Evolutionary conservation across 1,139 yeast species (phyloP).

Genomic region (Kurtzmaniella quercitrusa): DNA sequence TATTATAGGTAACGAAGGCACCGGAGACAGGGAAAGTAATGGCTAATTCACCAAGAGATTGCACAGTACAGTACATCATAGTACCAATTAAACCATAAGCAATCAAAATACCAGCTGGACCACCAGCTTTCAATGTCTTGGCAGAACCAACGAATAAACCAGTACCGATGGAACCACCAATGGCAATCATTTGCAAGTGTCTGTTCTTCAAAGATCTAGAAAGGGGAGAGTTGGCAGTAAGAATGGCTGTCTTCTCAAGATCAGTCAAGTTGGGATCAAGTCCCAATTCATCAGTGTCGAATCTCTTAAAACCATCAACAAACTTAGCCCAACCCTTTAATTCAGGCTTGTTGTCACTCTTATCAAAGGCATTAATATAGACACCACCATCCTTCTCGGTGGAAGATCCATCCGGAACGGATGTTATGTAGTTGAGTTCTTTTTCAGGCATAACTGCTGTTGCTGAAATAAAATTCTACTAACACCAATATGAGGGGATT

Average conservation of each 20-base stretch:
- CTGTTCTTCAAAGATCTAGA: conserved; percentile 32
- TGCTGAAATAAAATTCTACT: neutral
- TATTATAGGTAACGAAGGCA: conserved; percentile 36
- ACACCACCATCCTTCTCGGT: conserved; percentile 41
- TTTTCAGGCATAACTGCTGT: conserved; percentile 34
- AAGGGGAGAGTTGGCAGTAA: conserved; percentile 28
- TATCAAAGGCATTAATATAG: conserved; percentile 40
- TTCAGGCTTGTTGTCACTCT: conserved; percentile 21
- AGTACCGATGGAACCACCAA: conserved; percentile 42
- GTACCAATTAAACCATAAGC: conserved; percentile 31
- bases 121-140: conserved; percentile 28
- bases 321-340: conserved; percentile 40
- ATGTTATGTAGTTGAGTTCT: conserved; percentile 40
- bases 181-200: conserved; percentile 40
- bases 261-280: conserved; percentile 64
- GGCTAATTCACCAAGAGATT: conserved; percentile 36
- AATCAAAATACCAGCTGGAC: conserved; percentile 33
- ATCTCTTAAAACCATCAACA: conserved; percentile 55
- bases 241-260: conserved; percentile 54
- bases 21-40: conserved; percentile 39
- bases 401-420: conserved; percentile 33
- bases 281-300: conserved; percentile 46
- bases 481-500: neutral
- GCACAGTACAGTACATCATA: conserved; percentile 31
- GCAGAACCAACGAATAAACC: conserved; percentile 40